Evolutionary conservation across 2,329 filamentous ascomycete species (phyloP).

Genomic region (Chaetomiaceae sp.): DNA sequence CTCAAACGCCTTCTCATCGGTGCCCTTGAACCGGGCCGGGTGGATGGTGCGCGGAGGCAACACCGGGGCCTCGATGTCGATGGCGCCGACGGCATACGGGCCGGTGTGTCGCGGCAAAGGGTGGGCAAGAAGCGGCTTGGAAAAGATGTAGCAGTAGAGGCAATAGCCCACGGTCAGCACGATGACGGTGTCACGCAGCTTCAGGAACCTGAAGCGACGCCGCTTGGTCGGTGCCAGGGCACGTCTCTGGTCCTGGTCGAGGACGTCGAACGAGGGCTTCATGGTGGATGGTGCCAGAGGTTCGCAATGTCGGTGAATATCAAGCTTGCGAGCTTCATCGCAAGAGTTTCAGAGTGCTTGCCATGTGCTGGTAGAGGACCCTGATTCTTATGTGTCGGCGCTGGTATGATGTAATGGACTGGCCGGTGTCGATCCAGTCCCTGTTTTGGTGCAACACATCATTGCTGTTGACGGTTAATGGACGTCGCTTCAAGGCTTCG

Average conservation of each 20-base stretch:
- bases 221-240: not conserved
- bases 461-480: too few relatives aligned
- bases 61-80: constrained; percentile 42
- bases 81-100: constrained; percentile 41
- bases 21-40: constrained; percentile 35
- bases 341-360: not conserved
- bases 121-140: constrained; percentile 41
- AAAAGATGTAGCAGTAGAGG: constrained; percentile 38
- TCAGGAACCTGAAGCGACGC: not conserved
- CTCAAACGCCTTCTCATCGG: constrained; percentile 39
- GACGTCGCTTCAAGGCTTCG: too few relatives aligned
- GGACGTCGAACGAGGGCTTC: constrained; percentile 6
- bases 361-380: too few relatives aligned
- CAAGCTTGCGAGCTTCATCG: not conserved
- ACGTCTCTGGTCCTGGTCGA: not conserved
- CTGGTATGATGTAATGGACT: constrained; percentile 4
- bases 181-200: constrained; percentile 33
- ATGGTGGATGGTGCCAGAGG: not conserved
- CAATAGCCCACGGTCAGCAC: constrained; percentile 33
- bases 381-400: not conserved
- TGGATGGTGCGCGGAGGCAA: constrained; percentile 30
- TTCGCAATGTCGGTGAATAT: too few relatives aligned
- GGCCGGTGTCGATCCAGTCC: too few relatives aligned
- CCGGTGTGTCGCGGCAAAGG: constrained; percentile 43
- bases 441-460: not conserved